Percentiles rank a stretch among this genome's conserved stretches.
These are phyloP conservation scores for Citrullus amarus DNA, from an alignment of 306 rosid genomes.

Conservation along the genomic window DNA sequence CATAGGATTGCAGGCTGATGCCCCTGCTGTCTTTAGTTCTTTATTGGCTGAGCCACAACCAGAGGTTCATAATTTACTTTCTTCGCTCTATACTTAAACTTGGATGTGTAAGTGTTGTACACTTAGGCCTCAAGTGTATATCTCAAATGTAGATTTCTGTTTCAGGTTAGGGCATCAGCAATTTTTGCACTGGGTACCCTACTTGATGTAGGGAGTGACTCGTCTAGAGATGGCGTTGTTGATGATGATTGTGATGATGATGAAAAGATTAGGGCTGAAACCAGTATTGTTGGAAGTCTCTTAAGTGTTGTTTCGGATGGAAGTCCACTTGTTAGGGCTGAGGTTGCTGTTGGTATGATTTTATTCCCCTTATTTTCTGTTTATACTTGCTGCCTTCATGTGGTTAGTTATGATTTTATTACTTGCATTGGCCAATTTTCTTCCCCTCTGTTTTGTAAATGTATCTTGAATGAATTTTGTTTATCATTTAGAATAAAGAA, in stretches of 20 bases:
- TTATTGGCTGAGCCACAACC: slow-evolving; percentile 79
- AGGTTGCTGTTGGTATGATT: slow-evolving; percentile 94
- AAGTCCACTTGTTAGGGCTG: slow-evolving; percentile 96
- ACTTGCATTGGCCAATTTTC: neutral
- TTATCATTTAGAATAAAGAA: neutral
- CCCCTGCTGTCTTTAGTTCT: slow-evolving; percentile 56
- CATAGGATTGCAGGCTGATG: slow-evolving; percentile 72
- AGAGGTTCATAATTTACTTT: slow-evolving; percentile 45
- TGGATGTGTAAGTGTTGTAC: neutral
- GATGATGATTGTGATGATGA: slow-evolving; percentile 88
- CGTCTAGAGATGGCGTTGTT: slow-evolving; percentile 52
- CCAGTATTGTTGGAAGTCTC: slow-evolving; percentile 65
- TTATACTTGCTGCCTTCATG: neutral
- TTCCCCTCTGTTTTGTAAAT: neutral
- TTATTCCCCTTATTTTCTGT: slow-evolving; percentile 1
- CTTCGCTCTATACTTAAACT: slow-evolving; percentile 6
- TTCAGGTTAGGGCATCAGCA: slow-evolving; percentile 97
- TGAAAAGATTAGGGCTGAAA: slow-evolving; percentile 72
- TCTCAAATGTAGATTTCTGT: slow-evolving; percentile 14
- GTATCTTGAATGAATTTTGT: neutral
- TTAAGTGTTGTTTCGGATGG: slow-evolving; percentile 87
- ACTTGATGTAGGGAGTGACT: slow-evolving; percentile 70
- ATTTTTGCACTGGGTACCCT: slow-evolving; percentile 89
- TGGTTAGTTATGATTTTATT: neutral
- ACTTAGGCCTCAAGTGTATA: slow-evolving; percentile 3